Conservation (phyloP, 2,329 filamentous ascomycete species). For the Helminthosporium solani region DNA sequence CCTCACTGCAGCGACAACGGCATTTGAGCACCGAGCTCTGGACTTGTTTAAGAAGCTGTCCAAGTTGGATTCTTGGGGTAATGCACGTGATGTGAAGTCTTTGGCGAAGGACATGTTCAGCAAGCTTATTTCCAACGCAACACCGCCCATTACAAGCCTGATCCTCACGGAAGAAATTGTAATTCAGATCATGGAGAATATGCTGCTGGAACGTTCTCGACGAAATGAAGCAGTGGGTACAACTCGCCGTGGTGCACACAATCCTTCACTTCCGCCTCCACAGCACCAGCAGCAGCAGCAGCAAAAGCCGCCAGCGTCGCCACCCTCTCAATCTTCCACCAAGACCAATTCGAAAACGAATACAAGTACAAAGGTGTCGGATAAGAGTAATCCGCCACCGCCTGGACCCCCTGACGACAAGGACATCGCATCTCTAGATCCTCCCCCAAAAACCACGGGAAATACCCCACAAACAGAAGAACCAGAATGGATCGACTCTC, state of each 20-base stretch:
- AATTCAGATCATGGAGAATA: conserved; percentile 27
- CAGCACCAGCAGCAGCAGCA: conserved; percentile 2
- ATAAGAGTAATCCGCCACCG: background rate
- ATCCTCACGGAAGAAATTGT: conserved; percentile 27
- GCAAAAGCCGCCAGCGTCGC: conserved; percentile 8
- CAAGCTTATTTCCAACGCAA: conserved; percentile 25
- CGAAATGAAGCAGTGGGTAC: conserved; percentile 22
- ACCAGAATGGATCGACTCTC: conserved; percentile 14
- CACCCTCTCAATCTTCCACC: background rate
- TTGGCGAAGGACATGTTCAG: conserved; percentile 55
- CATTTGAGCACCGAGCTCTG: conserved; percentile 18
- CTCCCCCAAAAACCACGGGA: background rate
- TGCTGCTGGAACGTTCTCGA: conserved; percentile 36
- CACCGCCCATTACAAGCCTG: conserved; percentile 16
- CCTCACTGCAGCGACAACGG: conserved; percentile 20
- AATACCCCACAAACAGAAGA: background rate
- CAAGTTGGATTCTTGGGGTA: conserved; percentile 58
- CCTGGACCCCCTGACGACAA: conserved; percentile 1
- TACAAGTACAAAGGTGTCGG: background rate
- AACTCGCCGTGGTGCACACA: conserved; percentile 9
- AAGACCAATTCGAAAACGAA: conserved; percentile 7
- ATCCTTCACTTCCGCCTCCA: conserved; percentile 3
- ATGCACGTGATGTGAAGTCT: conserved; percentile 61
- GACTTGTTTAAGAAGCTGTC: conserved; percentile 47
- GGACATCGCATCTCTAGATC: conserved; percentile 3